Evolutionary conservation across 257 asterid genomes (phyloP), one percentile per base, ranked within the genome.

Genomic region (Nicotiana knightiana): DNA sequence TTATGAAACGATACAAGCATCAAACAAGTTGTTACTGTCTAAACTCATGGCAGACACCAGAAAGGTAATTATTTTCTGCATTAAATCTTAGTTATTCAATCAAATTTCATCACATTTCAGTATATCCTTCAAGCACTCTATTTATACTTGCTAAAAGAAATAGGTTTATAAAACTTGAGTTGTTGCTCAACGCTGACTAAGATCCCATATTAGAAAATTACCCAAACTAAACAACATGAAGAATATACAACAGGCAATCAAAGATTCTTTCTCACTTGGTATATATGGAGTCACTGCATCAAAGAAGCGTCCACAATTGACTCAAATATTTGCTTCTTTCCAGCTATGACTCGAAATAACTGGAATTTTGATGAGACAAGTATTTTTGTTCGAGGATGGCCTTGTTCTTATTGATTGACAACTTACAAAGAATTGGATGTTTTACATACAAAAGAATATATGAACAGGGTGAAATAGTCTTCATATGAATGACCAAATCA

Each of bases 371-470:
- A 32, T 32, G 3, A 32, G 33, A 32, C 33, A 3, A 32, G 33
- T 32, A 32, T 32, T 32, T 21, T 32, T 10, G 4, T 48, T 51
- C 10, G 24, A 18, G 63, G 63, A 57, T 18, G 6, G 63, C 24
- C 6, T 51, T 48, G 15, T 51, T 75, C 28, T 64, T 48, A 64
- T 53, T 65, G 10, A 63, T 58, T 54, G 11, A 16, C 75, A 48
- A 3, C n/a, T 67, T 83, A 79, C 86, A 83, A 79, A 67, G 67
- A 84, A 84, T 79, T 32, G 81, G 66, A 61, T 43, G 51, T 79
- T 15, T 79, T 79, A 70, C 81, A 46, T 80, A 85, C 80, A 82
- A 82, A 77, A 82, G 66, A 66, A 82, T 80, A 79, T 80, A 80
- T 63, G 83, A 21, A 80, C 51, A 64, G 26, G 61, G 10, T 43